A percentile compares a stretch with the other conserved stretches of the same genome.
These are phyloP conservation scores for Leishmania aethiopica DNA, from an alignment of 208 protist species.

Conservation along the genomic window DNA sequence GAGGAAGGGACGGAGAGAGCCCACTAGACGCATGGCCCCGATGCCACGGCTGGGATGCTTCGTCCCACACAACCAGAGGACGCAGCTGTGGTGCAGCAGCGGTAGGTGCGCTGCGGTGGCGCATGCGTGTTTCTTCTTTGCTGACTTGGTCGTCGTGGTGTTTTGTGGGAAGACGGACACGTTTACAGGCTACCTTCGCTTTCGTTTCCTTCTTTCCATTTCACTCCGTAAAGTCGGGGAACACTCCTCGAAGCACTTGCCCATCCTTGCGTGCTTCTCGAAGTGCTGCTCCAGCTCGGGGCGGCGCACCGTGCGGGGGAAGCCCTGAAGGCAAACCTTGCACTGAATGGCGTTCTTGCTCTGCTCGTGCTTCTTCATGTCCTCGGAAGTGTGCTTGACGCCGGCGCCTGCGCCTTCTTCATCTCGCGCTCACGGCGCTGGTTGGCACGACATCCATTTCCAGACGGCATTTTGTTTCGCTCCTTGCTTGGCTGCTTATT, in stretches of 20 bases:
- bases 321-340: conserved; percentile 72
- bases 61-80: not conserved
- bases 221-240: conserved; percentile 27
- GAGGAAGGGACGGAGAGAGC: not conserved
- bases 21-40: not conserved
- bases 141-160: too few relatives aligned
- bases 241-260: conserved; percentile 65
- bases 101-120: too few relatives aligned
- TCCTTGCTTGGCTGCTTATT: not conserved
- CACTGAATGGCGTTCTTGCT: conserved; percentile 81
- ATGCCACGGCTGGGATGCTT: too few relatives aligned
- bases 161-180: not conserved
- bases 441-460: conserved; percentile 74
- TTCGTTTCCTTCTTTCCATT: not conserved
- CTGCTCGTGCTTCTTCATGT: conserved; percentile 78
- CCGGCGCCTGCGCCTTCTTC: conserved; percentile 44
- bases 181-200: not conserved
- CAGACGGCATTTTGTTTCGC: conserved; percentile 55
- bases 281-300: conserved; percentile 77
- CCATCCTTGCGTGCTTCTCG: conserved; percentile 68
- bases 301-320: conserved; percentile 71
- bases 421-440: conserved; percentile 64
- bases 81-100: not conserved
- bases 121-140: too few relatives aligned
- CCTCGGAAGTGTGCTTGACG: conserved; percentile 54